A percentile compares a stretch with the other conserved stretches of the same genome.
Conservation (phyloP, 805 yeast species). For the Saturnispora sanitii region DNA sequence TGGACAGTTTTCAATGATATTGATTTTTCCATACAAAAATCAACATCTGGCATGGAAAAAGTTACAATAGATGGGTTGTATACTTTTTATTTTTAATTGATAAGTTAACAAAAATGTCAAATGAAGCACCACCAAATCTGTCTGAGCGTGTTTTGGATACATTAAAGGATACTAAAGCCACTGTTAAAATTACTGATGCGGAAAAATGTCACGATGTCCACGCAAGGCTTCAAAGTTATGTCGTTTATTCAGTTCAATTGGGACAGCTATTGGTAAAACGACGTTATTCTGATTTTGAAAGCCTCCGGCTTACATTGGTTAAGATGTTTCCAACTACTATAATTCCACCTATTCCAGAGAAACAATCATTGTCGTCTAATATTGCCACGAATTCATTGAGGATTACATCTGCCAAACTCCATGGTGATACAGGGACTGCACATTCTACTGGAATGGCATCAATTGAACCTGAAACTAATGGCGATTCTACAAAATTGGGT, state of each 20-base stretch:
- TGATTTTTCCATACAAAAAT: not conserved
- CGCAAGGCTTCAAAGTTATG: constrained; percentile 35
- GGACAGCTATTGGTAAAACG: constrained; percentile 57
- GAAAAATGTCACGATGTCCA: constrained; percentile 78
- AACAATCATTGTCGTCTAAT: constrained; percentile 46
- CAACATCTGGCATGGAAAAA: not conserved
- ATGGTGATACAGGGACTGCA: not conserved
- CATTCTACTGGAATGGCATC: not conserved
- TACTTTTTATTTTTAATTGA: not conserved
- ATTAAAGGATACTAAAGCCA: constrained; percentile 12
- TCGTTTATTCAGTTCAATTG: constrained; percentile 73
- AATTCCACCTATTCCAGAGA: constrained; percentile 91
- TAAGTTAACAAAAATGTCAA: constrained; percentile 11
- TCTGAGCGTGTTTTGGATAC: constrained; percentile 21
- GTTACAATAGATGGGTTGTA: not conserved
- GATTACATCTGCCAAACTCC: constrained; percentile 8
- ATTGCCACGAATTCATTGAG: constrained; percentile 23
- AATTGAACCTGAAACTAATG: not conserved
- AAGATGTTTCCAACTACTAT: constrained; percentile 71
- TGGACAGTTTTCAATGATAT: constrained; percentile 12
- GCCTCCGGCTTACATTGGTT: constrained; percentile 59
- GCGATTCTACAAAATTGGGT: not conserved
- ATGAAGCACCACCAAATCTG: constrained; percentile 4
- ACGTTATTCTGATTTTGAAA: constrained; percentile 87
- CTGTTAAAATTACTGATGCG: constrained; percentile 55